These are phyloP conservation scores for Domatiomyces catenatus DNA, from an alignment of 2,329 filamentous ascomycete genomes.

Conservation along the genomic window DNA sequence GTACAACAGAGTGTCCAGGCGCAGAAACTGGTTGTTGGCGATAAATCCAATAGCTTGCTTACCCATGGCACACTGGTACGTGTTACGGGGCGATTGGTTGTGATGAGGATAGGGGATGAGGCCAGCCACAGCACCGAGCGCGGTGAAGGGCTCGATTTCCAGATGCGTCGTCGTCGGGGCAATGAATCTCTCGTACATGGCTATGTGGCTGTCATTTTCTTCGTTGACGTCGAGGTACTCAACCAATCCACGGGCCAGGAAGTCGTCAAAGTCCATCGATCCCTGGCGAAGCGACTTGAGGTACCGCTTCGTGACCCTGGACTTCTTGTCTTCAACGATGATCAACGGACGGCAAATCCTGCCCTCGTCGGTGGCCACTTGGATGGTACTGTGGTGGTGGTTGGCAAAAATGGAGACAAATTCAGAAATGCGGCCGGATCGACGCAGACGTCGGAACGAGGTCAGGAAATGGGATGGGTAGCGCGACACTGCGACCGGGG, in stretches of 20 bases:
- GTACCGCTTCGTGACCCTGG: constrained; percentile 64
- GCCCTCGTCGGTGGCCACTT: constrained; percentile 93
- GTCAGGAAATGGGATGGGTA: constrained; percentile 75
- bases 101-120: constrained; percentile 97
- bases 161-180: constrained; percentile 75
- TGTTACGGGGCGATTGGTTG: constrained; percentile 96
- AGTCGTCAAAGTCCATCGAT: constrained; percentile 82
- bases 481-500: constrained; percentile 72
- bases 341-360: constrained; percentile 93
- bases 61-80: constrained; percentile 99
- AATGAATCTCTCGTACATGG: constrained; percentile 75
- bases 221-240: constrained; percentile 96
- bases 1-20: constrained; percentile 90
- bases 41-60: constrained; percentile 99
- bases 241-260: constrained; percentile 73
- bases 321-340: constrained; percentile 74
- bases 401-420: constrained; percentile 97
- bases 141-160: constrained; percentile 95
- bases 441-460: constrained; percentile 70
- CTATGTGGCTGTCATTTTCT: constrained; percentile 89
- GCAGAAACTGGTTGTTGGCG: constrained; percentile 92
- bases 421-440: constrained; percentile 82
- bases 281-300: constrained; percentile 69
- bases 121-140: constrained; percentile 86
- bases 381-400: constrained; percentile 75